Evolutionary conservation across 2,329 filamentous ascomycete species (phyloP).

Genomic region (Cladophialophora carrionii): DNA sequence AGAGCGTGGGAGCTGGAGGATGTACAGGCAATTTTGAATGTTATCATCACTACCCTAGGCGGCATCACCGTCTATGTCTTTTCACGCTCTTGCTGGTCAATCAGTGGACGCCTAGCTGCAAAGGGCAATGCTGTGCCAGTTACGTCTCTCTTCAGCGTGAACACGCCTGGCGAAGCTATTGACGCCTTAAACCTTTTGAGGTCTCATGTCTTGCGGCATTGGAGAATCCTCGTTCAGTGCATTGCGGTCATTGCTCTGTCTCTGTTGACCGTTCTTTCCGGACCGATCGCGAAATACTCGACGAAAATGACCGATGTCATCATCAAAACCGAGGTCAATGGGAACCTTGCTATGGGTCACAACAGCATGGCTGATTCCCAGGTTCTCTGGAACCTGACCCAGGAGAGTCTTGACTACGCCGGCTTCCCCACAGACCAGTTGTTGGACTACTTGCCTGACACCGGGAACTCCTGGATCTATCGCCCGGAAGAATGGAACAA

Average conservation of each 20-base stretch:
- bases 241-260: slow-evolving; percentile 22
- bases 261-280: slow-evolving; percentile 20
- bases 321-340: slow-evolving; percentile 14
- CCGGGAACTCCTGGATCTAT: slow-evolving; percentile 22
- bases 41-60: slow-evolving; percentile 26
- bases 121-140: slow-evolving; percentile 20
- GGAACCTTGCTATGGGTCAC: slow-evolving; percentile 16
- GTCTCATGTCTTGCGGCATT: slow-evolving; percentile 21
- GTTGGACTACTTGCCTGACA: slow-evolving; percentile 26
- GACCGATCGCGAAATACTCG: slow-evolving; percentile 27
- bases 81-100: slow-evolving; percentile 24
- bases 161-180: slow-evolving; percentile 28
- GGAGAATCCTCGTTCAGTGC: slow-evolving; percentile 23
- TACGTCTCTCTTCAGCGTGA: slow-evolving; percentile 23
- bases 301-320: slow-evolving; percentile 10
- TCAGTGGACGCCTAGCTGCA: slow-evolving; percentile 17
- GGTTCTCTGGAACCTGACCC: slow-evolving; percentile 20
- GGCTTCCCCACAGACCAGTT: slow-evolving; percentile 23
- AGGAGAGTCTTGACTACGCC: slow-evolving; percentile 22
- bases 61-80: slow-evolving; percentile 26
- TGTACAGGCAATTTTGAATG: slow-evolving; percentile 30
- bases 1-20: slow-evolving; percentile 26
- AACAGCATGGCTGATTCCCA: slow-evolving; percentile 12
- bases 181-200: slow-evolving; percentile 24
- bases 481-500: slow-evolving; percentile 26